Evolutionary conservation across 352 stramenopile species (phyloP).

Genomic region (Phytophthora sp.): DNA sequence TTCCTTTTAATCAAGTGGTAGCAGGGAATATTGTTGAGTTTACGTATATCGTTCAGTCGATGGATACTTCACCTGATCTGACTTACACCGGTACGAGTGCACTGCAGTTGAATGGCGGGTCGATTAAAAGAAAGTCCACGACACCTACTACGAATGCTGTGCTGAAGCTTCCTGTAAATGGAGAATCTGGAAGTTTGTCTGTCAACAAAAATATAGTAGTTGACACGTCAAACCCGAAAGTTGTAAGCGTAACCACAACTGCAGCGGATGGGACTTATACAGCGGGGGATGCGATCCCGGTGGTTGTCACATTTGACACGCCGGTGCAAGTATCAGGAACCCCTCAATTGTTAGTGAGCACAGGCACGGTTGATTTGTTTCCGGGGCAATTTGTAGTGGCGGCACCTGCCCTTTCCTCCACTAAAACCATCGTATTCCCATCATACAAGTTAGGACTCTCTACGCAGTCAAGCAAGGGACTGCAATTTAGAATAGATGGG

Average conservation of each 20-base stretch:
- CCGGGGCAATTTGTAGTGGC: conserved; percentile 53
- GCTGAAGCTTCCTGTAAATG: conserved; percentile 58
- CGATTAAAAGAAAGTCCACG: conserved; percentile 60
- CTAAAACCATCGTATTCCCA: conserved; percentile 61
- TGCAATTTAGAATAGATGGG: conserved; percentile 63
- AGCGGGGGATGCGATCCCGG: conserved; percentile 62
- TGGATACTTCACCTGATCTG: conserved; percentile 73
- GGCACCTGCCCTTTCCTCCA: conserved; percentile 28
- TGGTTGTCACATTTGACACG: conserved; percentile 60
- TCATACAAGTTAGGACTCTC: conserved; percentile 53
- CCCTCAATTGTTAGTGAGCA: conserved; percentile 52
- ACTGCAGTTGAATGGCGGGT: conserved; percentile 62
- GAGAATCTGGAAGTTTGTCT: conserved; percentile 62
- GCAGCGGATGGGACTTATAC: conserved; percentile 56
- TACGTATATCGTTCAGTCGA: conserved; percentile 72
- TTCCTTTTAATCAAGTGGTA: conserved; percentile 57
- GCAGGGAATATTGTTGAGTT: conserved; percentile 65
- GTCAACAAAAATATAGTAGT: conserved; percentile 79
- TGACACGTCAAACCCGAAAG: conserved; percentile 59
- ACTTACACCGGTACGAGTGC: conserved; percentile 56
- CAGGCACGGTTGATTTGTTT: conserved; percentile 60
- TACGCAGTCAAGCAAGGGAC: conserved; percentile 35
- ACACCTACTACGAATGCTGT: conserved; percentile 54
- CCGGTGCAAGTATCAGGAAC: conserved; percentile 63
- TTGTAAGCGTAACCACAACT: conserved; percentile 45